Evolutionary conservation across 176 grass and related monocot species (phyloP).

Genomic region (Cymbopogon citratus): DNA sequence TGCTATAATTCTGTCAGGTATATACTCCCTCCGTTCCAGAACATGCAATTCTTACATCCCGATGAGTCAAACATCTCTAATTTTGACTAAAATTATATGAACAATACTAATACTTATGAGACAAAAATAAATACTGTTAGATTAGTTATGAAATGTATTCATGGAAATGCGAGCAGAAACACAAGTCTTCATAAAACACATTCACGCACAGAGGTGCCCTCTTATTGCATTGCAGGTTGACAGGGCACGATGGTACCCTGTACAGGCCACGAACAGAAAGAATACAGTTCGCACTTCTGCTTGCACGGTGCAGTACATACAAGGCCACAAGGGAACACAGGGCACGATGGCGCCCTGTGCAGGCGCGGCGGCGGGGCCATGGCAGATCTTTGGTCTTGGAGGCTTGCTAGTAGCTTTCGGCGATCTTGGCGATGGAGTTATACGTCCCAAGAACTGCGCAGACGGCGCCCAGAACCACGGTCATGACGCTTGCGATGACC

Average conservation of each 20-base stretch:
- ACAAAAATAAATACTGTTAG: too few relatives aligned
- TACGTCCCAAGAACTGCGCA: slow-evolving; percentile 60
- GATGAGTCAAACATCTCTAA: too few relatives aligned
- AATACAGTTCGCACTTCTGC: not conserved
- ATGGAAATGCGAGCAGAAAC: not conserved
- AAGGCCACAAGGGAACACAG: not conserved
- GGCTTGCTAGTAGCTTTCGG: slow-evolving; percentile 4
- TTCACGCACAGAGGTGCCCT: not conserved
- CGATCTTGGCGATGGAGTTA: slow-evolving; percentile 48
- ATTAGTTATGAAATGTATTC: too few relatives aligned
- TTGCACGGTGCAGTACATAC: not conserved
- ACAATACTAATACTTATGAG: too few relatives aligned
- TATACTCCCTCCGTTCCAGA: too few relatives aligned
- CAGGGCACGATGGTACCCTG: slow-evolving; percentile 27
- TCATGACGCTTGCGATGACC: slow-evolving; percentile 42
- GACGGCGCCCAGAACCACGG: slow-evolving; percentile 41
- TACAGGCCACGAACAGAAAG: not conserved
- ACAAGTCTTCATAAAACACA: not conserved
- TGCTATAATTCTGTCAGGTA: too few relatives aligned
- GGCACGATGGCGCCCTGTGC: slow-evolving; percentile 19
- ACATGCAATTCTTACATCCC: too few relatives aligned
- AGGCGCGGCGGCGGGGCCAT: not conserved
- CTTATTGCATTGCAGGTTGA: not conserved
- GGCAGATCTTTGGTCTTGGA: not conserved
- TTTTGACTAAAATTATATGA: too few relatives aligned